These are phyloP conservation scores for Nicotiana rustica DNA, from an alignment of 305 asterid species.

Conservation along the genomic window DNA sequence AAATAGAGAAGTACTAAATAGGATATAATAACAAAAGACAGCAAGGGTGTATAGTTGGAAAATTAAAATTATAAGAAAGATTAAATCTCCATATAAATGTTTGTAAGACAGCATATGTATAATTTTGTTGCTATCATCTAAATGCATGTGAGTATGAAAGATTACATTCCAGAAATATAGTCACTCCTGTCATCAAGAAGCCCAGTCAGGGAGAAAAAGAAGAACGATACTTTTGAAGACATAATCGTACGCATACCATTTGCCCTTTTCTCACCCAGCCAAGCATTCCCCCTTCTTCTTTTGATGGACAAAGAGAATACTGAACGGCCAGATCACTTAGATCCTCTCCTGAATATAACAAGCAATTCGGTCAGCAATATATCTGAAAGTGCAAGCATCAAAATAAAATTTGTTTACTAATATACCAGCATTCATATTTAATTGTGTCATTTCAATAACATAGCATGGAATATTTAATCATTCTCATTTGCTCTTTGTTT, in stretches of 20 bases:
- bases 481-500: slow-evolving; percentile 9
- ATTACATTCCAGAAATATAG: slow-evolving; percentile 13
- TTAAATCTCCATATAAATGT: not conserved
- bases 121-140: slow-evolving; percentile 29
- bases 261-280: slow-evolving; percentile 99
- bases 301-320: slow-evolving; percentile 87
- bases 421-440: slow-evolving; percentile 23
- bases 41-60: not conserved
- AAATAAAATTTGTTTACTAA: slow-evolving; percentile 28
- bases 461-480: not conserved
- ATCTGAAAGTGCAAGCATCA: slow-evolving; percentile 30
- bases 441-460: not conserved
- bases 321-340: slow-evolving; percentile 90
- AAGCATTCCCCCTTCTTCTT: slow-evolving; percentile 97
- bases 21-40: slow-evolving; percentile 4
- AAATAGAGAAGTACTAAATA: not conserved
- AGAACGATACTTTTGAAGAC: slow-evolving; percentile 17
- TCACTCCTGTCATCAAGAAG: slow-evolving; percentile 25
- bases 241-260: slow-evolving; percentile 68
- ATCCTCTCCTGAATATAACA: slow-evolving; percentile 77
- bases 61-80: not conserved
- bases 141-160: slow-evolving; percentile 12
- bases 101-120: slow-evolving; percentile 13
- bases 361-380: slow-evolving; percentile 42
- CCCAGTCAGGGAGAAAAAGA: slow-evolving; percentile 25